Conservation (phyloP, 352 stramenopile genomes). For the Phytopythium kandeliae region DNA sequence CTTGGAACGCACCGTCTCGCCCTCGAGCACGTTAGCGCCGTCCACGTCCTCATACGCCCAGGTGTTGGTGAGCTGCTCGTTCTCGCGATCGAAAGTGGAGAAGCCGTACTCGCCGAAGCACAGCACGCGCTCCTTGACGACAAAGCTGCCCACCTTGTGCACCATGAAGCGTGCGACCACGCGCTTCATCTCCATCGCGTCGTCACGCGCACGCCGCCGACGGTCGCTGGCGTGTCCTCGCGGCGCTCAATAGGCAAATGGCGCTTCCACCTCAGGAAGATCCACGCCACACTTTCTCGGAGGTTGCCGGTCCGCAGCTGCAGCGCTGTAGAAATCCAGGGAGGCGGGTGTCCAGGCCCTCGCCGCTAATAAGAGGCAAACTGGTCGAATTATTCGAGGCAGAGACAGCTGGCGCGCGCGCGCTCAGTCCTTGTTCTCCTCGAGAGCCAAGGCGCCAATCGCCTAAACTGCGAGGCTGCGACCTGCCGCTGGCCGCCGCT, state of each 20-base stretch:
- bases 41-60: slow-evolving; percentile 82
- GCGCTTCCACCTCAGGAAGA: not conserved
- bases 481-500: too few relatives aligned
- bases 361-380: not conserved
- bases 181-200: slow-evolving; percentile 45
- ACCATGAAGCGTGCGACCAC: slow-evolving; percentile 79
- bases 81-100: slow-evolving; percentile 66
- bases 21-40: slow-evolving; percentile 45
- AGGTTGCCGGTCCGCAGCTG: not conserved
- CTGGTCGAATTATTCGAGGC: slow-evolving; percentile 1
- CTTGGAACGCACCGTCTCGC: slow-evolving; percentile 39
- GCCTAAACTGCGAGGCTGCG: too few relatives aligned
- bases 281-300: not conserved
- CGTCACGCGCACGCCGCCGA: too few relatives aligned
- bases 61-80: slow-evolving; percentile 67
- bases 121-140: slow-evolving; percentile 79
- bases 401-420: not conserved
- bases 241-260: not conserved
- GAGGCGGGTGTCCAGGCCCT: not conserved
- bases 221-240: too few relatives aligned
- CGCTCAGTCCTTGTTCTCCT: not conserved
- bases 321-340: not conserved
- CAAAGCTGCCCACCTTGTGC: slow-evolving; percentile 78
- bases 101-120: slow-evolving; percentile 75
- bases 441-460: too few relatives aligned